Evolutionary conservation across 2,329 filamentous ascomycete genomes (phyloP), one percentile per base, ranked within the genome.

Genomic region (Rhexocercosporidium sp.): DNA sequence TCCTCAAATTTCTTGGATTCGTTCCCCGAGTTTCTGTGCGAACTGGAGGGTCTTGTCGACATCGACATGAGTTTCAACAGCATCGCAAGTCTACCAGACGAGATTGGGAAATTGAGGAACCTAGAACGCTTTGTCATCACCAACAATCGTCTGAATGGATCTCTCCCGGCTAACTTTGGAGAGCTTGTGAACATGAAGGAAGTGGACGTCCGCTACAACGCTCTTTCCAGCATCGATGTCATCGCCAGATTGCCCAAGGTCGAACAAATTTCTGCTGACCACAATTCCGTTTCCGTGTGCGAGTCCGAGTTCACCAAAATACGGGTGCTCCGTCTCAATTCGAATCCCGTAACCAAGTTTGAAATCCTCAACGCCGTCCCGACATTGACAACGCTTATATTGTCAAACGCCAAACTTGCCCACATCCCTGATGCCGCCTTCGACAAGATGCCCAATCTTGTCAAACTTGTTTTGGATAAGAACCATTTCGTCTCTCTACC

Each of bases 61-160:
- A 86, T 99, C 47, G 96, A 99, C 75, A 88, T 99, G 76, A 98
- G 95, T 78, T 99, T 99, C 86, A 99, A 99, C 77, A 88, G 90
- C 47, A 97, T 99, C 69, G 87, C 87, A 12, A 86, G 83, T 63
- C 82, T 99, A 8, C 94, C 94, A 0, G 89, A 90, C 16, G 83
- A 90, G 70, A 92, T 99, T 71, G 93, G 94, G 7, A 88, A 89
- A 64, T 81, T 99, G 66, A 88, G 85, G 66, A 92, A 90, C 64
- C 82, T 99, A 44, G 96, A 98, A 79, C 90, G 94, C 70, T 86
- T 99, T 34, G 93, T 96, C 81, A 95, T 97, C 73, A 98, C 96
- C 1, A 99, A 99, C 81, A 99, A 99, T 79, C 90, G 92, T 68
- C 82, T 99, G 16, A 86, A 87, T 22, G 92, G 92, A 2, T 84